Base-by-base conservation (phyloP, 140 eudicot genomes). In the Anethum foeniculum region DNA sequence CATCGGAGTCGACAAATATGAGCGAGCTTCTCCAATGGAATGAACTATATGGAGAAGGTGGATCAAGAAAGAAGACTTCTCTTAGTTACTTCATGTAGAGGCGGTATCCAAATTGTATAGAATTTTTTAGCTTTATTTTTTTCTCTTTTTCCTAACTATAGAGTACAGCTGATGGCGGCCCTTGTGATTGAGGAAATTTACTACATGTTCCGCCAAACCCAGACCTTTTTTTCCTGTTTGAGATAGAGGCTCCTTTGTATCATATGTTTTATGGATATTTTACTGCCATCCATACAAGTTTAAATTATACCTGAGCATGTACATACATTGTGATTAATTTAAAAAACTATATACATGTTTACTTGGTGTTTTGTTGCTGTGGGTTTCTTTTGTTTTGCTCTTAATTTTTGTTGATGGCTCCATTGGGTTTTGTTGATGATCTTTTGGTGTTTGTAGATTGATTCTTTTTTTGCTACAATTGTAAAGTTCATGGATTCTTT, bases 21-120 rank as follows among this genome's bases (percentile, higher is more conserved):
- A 90, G 83, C 43, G 99, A 92, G 88, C 96, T 94, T 71, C 82
- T 78, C 38, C 97, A 94, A 46, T 94, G 99, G 99, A 94, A 94
- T 48, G 99, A 94, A 60, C 80, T 94, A 56, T 94, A 92, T 8
- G 99, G 98, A n/a, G 99, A 92, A 92, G 99, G 99, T 8, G 99
- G 99, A 10, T 94, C 99, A 23, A 84, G 97, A 81, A 94, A 94
- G 95, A 90, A 92, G 79, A 83, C 76, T 62, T 90, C 92, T 34
- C 89, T 92, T 43, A 94, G 99, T 84, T 94, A 94, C 91, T 94
- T 94, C 87, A 90, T 94, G 99, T 94, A 94, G 90, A 82, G 49
- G 69, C 23, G 73, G 79, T 79, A 76, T 25, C 73, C 72, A n/a
- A 79, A 68, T 58, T 88, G 91, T 87, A 90, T 88, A 87, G 93